Evolutionary conservation across 495 filamentous ascomycete species (phyloP), one percentile per base, ranked within the genome.

Genomic region (Aspergillus sclerotioniger): DNA sequence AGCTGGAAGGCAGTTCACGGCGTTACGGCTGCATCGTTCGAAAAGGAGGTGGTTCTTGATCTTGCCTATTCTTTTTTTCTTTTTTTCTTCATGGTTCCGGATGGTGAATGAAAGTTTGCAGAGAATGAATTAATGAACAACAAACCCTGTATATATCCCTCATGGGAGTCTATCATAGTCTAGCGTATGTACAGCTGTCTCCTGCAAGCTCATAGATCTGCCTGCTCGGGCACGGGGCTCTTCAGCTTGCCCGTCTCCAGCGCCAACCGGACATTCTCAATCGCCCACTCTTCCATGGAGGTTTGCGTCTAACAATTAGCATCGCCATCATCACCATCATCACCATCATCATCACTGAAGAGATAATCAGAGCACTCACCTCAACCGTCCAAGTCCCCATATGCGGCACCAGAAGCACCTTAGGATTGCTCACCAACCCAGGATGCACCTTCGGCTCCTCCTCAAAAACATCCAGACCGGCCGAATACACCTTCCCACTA

Each of bases 401-500:
- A 67, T 90, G 87, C 51, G 87, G 87, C 19, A 90, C 69, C 25
- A 90, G 71, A 51, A 87, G 70, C 7, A 85, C 82, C 65, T 84
- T 78, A 20, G 78, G 77, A 53, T 88, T 88, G 21, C 66, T 70
- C 3, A 87, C 48, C 32, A 90, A 64, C 0, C 84, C 84, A 16
- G 82, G 80, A 57, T 90, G 84, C 15, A 90, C 71, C 52, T 78
- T 77, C 8, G 87, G 87, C 67, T 90, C 87, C 25, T 87, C 74
- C 61, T 89, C 87, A 59, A 83, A 90, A 9, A 90, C 87, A 64
- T 90, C 87, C 16, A 90, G 69, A 12, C 87, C 87, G 28, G 76
- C 82, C 4, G 79, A 78, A 31, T 71, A 75, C 16, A 90, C 82
- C 56, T 86, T 83, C 13, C 85, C 86, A 33, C 64, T 74, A 29